Conservation (phyloP, 169 alveolate species). For the Miamiensis avidus region DNA sequence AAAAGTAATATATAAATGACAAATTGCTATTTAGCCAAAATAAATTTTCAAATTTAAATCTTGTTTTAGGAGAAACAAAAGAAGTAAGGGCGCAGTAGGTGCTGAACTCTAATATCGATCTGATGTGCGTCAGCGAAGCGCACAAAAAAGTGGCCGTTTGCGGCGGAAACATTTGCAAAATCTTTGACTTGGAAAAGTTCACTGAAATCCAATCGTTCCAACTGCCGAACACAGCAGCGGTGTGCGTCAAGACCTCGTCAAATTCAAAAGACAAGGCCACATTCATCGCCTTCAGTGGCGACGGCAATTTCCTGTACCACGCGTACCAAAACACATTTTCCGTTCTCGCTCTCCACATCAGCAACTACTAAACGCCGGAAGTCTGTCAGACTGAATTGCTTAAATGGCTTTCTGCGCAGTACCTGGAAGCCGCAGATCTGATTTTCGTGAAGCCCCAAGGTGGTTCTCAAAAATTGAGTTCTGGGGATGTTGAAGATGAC, state of each 20-base stretch:
- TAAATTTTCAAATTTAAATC: too few species aligned
- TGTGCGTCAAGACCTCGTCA: background rate
- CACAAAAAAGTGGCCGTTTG: background rate
- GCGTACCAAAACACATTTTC: background rate
- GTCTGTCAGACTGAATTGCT: background rate
- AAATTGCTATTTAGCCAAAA: background rate
- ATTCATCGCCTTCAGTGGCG: background rate
- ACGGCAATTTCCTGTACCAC: background rate
- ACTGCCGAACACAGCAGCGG: background rate
- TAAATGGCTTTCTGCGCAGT: background rate
- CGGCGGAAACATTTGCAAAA: background rate
- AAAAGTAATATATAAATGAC: background rate
- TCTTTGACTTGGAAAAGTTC: background rate
- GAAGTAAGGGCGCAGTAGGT: background rate
- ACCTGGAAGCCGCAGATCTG: background rate
- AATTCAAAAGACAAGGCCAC: background rate
- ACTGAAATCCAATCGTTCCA: background rate
- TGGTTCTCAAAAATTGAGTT: background rate
- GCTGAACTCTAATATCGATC: background rate
- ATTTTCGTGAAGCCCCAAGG: too few species aligned
- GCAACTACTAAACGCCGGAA: background rate
- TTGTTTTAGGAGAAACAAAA: background rate
- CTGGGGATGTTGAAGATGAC: background rate
- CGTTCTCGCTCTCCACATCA: background rate
- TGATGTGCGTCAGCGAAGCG: background rate